Base-by-base conservation (phyloP, 305 asterid species). In the Fraxinus xanthoxyloides region DNA sequence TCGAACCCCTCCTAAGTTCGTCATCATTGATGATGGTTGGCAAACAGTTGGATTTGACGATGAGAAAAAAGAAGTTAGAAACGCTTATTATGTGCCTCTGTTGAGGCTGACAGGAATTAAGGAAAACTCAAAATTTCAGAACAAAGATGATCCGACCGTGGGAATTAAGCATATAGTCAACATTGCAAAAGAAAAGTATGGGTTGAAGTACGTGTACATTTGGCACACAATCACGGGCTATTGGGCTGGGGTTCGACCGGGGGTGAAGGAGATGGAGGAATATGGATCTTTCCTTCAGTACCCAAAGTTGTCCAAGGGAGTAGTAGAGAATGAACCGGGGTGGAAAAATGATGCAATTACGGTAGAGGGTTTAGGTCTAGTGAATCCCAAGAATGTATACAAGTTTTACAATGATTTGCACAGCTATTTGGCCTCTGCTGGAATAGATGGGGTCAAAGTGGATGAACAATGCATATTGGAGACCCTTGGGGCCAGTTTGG, bases 51-150 rank as follows among this genome's bases (percentile, higher is more conserved):
- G 76, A 0, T 72, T 77, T 6, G 87, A 38, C 36, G 26, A 70
- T 17, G 34, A 69, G 35, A 30, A 67, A 28, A 6, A 26, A 67
- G 36, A 67, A 28, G 19, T 69, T 4, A 13, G 10, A 69, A 17
- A 26, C 38, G 17, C 75, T 12, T 24, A 35, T 4, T 24, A 35
- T 4, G 78, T 65, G 2, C 85, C 88, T 1, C 21, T 82, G 56
- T 51, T 82, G 84, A 86, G 91, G 75, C 76, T 88, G 63, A 88
- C 89, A 4, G 88, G 89, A 36, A 79, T 89, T 2, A 87, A 89
- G 77, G 92, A 89, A 56, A 89, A 89, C 7, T 72, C 83, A 19
- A 89, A 89, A 43, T 89, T 89, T 72, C 92, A 85, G 17, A 84
- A 84, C 30, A 61, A 81, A 3, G 87, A 84, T 72, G 87, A 86